Evolutionary conservation across 495 filamentous ascomycete species (phyloP).

Genomic region (Pseudoneurospora amorphoporcata): DNA sequence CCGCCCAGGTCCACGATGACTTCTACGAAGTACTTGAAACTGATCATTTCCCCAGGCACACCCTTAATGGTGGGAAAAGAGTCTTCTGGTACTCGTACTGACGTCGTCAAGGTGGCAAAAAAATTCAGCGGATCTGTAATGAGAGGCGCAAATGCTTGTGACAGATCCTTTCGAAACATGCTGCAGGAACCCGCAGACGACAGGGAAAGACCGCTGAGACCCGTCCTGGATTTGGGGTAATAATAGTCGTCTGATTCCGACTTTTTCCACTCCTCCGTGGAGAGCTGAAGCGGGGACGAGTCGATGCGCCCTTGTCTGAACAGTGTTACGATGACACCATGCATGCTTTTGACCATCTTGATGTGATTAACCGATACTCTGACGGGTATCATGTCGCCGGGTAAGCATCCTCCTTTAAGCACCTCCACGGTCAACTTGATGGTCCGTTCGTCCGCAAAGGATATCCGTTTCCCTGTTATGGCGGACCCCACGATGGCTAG

Average conservation of each 20-base stretch:
- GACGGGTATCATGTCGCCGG: constrained; percentile 73
- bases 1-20: constrained; percentile 86
- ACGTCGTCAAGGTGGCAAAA: constrained; percentile 64
- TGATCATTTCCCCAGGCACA: constrained; percentile 85
- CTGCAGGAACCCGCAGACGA: constrained; percentile 73
- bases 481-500: background rate
- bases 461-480: constrained; percentile 6
- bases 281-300: constrained; percentile 51
- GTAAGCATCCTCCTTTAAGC: constrained; percentile 70
- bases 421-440: constrained; percentile 85
- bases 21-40: constrained; percentile 87
- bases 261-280: constrained; percentile 53
- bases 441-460: constrained; percentile 42
- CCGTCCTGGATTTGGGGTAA: constrained; percentile 61
- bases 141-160: constrained; percentile 75
- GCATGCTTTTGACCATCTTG: constrained; percentile 76
- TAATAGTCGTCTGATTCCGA: constrained; percentile 48
- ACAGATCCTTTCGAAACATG: constrained; percentile 85
- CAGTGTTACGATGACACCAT: constrained; percentile 86
- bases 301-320: constrained; percentile 91
- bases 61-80: constrained; percentile 84
- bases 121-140: constrained; percentile 76
- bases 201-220: constrained; percentile 70
- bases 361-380: constrained; percentile 76
- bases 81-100: constrained; percentile 78